These are phyloP conservation scores for Trametes villosa DNA, from an alignment of 768 basidiomycete genomes.

Conservation along the genomic window DNA sequence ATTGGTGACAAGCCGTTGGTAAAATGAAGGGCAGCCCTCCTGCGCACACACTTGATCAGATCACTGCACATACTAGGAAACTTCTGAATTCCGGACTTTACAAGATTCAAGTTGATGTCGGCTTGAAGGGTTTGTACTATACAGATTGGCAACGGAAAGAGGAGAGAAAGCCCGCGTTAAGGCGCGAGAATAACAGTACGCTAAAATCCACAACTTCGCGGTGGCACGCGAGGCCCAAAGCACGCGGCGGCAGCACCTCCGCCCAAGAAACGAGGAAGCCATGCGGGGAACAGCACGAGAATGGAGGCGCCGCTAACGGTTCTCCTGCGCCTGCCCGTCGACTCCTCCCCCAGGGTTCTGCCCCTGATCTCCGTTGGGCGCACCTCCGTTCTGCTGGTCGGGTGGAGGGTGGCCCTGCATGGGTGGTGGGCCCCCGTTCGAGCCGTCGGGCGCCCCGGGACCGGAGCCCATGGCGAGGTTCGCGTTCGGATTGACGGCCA, in stretches of 20 bases:
- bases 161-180: constrained; percentile 6
- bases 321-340: constrained; percentile 25
- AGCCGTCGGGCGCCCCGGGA: constrained; percentile 1
- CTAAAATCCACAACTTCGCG: constrained; percentile 5
- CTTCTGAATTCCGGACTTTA: no score
- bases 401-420: not conserved
- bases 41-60: no score
- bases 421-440: constrained; percentile 2
- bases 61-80: no score
- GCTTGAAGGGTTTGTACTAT: constrained; percentile 1
- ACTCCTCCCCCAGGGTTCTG: constrained; percentile 1
- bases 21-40: no score
- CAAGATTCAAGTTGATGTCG: no score
- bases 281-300: not conserved
- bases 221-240: not conserved
- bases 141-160: not conserved
- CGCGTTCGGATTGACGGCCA: constrained; percentile 23
- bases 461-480: constrained; percentile 6
- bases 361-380: constrained; percentile 2
- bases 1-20: no score
- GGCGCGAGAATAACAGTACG: constrained; percentile 14
- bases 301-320: constrained; percentile 2
- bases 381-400: constrained; percentile 2
- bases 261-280: not conserved
- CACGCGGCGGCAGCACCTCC: not conserved